A percentile compares a stretch with the other conserved stretches of the same genome.
phyloP scores from a whole-genome alignment of 192 early-diverging fungal species.

The Backusella parvicylindrica region DNA sequence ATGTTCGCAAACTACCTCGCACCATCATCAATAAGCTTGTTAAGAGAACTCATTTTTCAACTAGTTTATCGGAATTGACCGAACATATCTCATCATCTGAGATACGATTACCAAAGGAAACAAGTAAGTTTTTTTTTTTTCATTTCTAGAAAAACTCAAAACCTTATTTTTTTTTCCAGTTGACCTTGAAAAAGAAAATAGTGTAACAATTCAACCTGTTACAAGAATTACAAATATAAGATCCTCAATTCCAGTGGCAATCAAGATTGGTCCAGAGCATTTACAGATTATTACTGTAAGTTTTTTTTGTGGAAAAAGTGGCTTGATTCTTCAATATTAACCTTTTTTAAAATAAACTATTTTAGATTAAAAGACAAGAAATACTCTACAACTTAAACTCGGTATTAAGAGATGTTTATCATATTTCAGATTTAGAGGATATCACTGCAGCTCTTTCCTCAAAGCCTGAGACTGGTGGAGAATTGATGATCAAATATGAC shows the following conservation, averaged over 20 bases:
- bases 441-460: slow-evolving; percentile 7
- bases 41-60: slow-evolving; percentile 64
- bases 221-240: slow-evolving; percentile 58
- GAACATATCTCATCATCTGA: slow-evolving; percentile 71
- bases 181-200: slow-evolving; percentile 65
- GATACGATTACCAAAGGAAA: slow-evolving; percentile 68
- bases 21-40: slow-evolving; percentile 46
- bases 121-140: slow-evolving; percentile 43
- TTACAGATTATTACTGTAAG: slow-evolving; percentile 72
- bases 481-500: slow-evolving; percentile 66
- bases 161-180: slow-evolving; percentile 45
- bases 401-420: slow-evolving; percentile 82
- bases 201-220: slow-evolving; percentile 59
- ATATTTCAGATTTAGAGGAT: slow-evolving; percentile 52
- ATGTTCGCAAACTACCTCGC: slow-evolving; percentile 49
- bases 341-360: not conserved
- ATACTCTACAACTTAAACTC: slow-evolving; percentile 63
- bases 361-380: slow-evolving; percentile 55
- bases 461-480: slow-evolving; percentile 6
- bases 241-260: slow-evolving; percentile 62
- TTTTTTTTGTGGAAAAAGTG: not conserved
- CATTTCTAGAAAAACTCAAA: slow-evolving; percentile 63
- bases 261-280: slow-evolving; percentile 76
- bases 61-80: slow-evolving; percentile 59
- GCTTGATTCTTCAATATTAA: not conserved